Conservation (phyloP, 257 asterid species). For the Solanum megistacrolobum region DNA sequence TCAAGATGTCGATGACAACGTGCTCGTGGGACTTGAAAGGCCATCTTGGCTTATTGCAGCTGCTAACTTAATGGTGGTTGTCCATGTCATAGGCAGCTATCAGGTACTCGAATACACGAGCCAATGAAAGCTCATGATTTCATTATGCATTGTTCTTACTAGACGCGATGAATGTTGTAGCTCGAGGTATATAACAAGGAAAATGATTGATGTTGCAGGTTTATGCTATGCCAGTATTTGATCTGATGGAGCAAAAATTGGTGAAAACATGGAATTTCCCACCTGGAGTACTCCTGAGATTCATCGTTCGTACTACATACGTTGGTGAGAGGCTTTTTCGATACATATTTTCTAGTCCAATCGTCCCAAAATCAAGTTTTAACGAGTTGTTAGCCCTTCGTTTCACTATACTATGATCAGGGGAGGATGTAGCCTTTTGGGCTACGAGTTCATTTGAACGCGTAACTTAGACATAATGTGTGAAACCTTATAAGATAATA, state of each 20-base stretch:
- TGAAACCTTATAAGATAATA: background rate
- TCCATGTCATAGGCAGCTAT: slow-evolving; percentile 89
- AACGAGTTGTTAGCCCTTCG: background rate
- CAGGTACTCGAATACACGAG: slow-evolving; percentile 34
- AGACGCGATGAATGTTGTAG: background rate
- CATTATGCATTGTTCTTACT: background rate
- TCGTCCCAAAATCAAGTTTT: background rate
- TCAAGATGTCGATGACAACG: slow-evolving; percentile 64
- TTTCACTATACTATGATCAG: background rate
- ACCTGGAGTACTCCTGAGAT: slow-evolving; percentile 34
- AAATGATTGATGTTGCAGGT: slow-evolving; percentile 27
- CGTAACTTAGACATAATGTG: background rate
- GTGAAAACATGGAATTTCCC: slow-evolving; percentile 28
- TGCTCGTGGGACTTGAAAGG: slow-evolving; percentile 55
- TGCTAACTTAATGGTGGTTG: slow-evolving; percentile 77
- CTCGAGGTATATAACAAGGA: background rate
- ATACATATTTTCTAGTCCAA: background rate
- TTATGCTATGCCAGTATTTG: slow-evolving; percentile 87
- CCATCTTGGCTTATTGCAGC: slow-evolving; percentile 91
- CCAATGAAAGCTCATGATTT: background rate
- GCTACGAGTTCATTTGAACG: background rate
- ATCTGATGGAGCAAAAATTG: slow-evolving; percentile 39
- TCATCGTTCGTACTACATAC: slow-evolving; percentile 54
- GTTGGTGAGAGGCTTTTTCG: slow-evolving; percentile 42
- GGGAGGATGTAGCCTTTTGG: background rate